These are phyloP conservation scores for Magnusiomyces suaveolens DNA, from an alignment of 1,139 yeast species.

Conservation along the genomic window DNA sequence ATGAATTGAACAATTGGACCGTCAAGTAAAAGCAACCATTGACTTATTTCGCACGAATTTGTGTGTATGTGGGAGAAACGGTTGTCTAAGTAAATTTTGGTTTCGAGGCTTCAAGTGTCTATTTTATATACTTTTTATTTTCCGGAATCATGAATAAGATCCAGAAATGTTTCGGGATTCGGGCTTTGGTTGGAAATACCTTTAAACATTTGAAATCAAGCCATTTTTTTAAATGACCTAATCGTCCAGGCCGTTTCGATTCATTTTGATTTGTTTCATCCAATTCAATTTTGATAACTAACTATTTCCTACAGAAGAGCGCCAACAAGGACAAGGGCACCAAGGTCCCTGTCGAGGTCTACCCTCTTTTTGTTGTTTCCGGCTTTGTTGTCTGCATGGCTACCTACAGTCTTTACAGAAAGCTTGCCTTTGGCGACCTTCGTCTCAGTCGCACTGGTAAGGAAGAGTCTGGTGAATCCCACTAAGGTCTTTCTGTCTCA, in stretches of 20 bases:
- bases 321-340: neutral
- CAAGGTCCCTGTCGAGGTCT: constrained; percentile 27
- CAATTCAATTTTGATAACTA: neutral
- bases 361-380: constrained; percentile 28
- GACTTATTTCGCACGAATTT: too few relatives aligned
- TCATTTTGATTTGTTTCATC: neutral
- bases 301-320: neutral
- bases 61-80: too few relatives aligned
- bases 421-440: constrained; percentile 24
- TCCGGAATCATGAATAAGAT: too few relatives aligned
- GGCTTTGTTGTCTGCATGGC: constrained; percentile 26
- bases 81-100: too few relatives aligned
- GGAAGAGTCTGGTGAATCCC: constrained; percentile 4
- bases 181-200: too few relatives aligned
- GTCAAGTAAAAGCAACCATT: neutral
- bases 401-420: constrained; percentile 21
- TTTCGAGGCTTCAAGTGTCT: too few relatives aligned
- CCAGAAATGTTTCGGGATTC: too few relatives aligned
- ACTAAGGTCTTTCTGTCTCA: constrained; percentile 3
- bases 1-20: neutral
- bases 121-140: too few relatives aligned
- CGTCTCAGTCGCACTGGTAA: constrained; percentile 21
- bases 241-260: too few relatives aligned
- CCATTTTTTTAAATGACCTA: too few relatives aligned
- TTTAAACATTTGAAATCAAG: too few relatives aligned